Percentiles rank a stretch among this genome's conserved stretches.
These are phyloP conservation scores for Diutina neorugosa DNA, from an alignment of 1,139 yeast genomes.

Conservation along the genomic window DNA sequence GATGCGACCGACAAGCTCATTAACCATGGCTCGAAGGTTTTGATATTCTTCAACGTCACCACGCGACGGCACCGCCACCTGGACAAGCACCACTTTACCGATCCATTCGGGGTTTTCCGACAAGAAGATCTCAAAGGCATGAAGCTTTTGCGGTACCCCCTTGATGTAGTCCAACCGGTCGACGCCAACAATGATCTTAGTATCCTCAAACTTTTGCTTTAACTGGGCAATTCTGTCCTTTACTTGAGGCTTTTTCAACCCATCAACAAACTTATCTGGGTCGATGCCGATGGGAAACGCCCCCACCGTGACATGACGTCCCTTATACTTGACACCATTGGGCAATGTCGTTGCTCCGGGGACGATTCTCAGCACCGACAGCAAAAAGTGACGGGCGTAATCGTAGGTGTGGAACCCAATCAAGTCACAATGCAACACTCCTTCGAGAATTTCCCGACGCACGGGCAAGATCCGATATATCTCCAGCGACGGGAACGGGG, in stretches of 20 bases:
- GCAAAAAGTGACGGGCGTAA: conserved; percentile 93
- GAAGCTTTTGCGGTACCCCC: conserved; percentile 94
- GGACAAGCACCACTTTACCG: conserved; percentile 91
- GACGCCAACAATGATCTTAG: conserved; percentile 88
- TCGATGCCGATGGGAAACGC: conserved; percentile 99
- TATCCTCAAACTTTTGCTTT: conserved; percentile 47
- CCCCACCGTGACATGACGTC: conserved; percentile 74
- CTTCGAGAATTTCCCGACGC: conserved; percentile 79
- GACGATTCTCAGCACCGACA: conserved; percentile 81
- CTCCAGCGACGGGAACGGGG: conserved; percentile 97
- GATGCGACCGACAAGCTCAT: conserved; percentile 91
- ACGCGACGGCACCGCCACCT: conserved; percentile 95
- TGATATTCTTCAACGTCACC: conserved; percentile 99
- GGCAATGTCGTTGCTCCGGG: conserved; percentile 72
- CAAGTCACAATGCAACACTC: conserved; percentile 87
- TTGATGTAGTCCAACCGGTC: conserved; percentile 92
- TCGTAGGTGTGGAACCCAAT: conserved; percentile 99
- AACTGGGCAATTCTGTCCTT: conserved; percentile 53
- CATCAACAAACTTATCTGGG: conserved; percentile 80
- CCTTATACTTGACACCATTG: conserved; percentile 69
- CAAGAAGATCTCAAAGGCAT: conserved; percentile 87
- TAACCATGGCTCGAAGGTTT: conserved; percentile 82
- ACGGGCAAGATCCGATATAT: conserved; percentile 94
- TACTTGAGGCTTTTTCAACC: conserved; percentile 54
- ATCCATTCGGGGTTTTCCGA: conserved; percentile 97